Evolutionary conservation across 2,329 filamentous ascomycete genomes (phyloP).

Genomic region (Dactylellina cionopaga): DNA sequence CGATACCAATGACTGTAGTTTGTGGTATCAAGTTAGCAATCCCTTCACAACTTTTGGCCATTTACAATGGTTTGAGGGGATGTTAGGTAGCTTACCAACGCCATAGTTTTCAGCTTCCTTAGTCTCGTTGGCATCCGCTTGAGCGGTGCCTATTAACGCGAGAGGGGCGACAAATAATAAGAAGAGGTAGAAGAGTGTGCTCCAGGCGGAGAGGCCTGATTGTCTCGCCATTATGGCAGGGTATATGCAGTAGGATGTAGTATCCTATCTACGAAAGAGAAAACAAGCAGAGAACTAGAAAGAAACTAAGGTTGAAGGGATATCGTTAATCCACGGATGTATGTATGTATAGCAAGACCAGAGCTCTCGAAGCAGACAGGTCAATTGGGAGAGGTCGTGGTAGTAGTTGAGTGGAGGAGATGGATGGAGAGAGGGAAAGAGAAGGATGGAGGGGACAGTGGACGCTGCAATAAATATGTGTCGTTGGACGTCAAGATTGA

Average conservation of each 20-base stretch:
- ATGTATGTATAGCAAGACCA: constrained; percentile 59
- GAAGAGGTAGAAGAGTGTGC: constrained; percentile 89
- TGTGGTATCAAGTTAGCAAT: neutral
- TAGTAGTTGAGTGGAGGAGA: constrained; percentile 20
- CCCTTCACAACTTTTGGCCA: neutral
- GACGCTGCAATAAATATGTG: constrained; percentile 53
- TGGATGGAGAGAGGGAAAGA: constrained; percentile 53
- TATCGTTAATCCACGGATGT: no score
- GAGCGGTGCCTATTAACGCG: constrained; percentile 79
- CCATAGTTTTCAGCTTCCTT: constrained; percentile 78
- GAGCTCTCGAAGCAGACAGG: constrained; percentile 56
- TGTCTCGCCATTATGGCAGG: constrained; percentile 68
- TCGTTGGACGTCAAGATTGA: neutral
- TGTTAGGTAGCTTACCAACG: constrained; percentile 66
- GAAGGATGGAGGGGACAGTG: constrained; percentile 58
- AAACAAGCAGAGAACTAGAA: constrained; percentile 1
- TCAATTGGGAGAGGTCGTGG: constrained; percentile 18
- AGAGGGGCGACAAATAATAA: constrained; percentile 86
- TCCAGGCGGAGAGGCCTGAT: constrained; percentile 73
- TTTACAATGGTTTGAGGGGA: neutral
- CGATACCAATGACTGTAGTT: constrained; percentile 83
- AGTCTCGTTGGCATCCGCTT: constrained; percentile 71
- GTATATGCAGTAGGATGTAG: constrained; percentile 18
- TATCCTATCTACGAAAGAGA: constrained; percentile 1
- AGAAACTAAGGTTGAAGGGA: no score